A percentile compares a stretch with the other conserved stretches of the same genome.
These are phyloP conservation scores for Tulasnella sp. DNA, from an alignment of 768 basidiomycete genomes.

Conservation along the genomic window DNA sequence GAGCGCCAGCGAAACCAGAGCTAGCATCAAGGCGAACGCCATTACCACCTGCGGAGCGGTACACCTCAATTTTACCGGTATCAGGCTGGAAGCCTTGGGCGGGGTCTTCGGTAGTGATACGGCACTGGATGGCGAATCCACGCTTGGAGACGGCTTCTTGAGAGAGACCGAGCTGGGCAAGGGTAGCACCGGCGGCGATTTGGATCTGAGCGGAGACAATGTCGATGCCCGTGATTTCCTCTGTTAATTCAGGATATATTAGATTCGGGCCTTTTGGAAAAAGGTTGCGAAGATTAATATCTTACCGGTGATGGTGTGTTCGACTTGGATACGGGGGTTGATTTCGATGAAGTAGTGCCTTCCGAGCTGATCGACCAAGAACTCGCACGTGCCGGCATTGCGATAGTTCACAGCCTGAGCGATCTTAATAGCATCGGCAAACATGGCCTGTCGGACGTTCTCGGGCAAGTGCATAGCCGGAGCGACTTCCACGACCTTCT, in stretches of 20 bases:
- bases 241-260: slow-evolving; percentile 32
- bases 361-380: slow-evolving; percentile 92
- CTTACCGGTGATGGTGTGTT: slow-evolving; percentile 94
- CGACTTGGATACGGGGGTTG: slow-evolving; percentile 98
- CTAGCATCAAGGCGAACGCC: slow-evolving; percentile 94
- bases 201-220: slow-evolving; percentile 99
- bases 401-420: slow-evolving; percentile 89
- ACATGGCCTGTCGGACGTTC: slow-evolving; percentile 77
- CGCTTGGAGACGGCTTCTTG: slow-evolving; percentile 94
- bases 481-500: slow-evolving; percentile 98
- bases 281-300: slow-evolving; percentile 3
- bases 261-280: background rate
- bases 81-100: slow-evolving; percentile 91
- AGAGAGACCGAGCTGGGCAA: slow-evolving; percentile 87
- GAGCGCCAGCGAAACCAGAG: slow-evolving; percentile 96
- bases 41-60: slow-evolving; percentile 96
- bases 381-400: slow-evolving; percentile 97
- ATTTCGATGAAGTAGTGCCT: slow-evolving; percentile 99
- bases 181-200: slow-evolving; percentile 95
- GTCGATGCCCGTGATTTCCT: slow-evolving; percentile 99
- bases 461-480: slow-evolving; percentile 92
- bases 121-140: slow-evolving; percentile 96
- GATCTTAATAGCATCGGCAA: slow-evolving; percentile 85
- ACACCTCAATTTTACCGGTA: slow-evolving; percentile 98
- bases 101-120: slow-evolving; percentile 96